phyloP scores from a whole-genome alignment of 371 early-diverging fungal genomes.

The Mortierella sp. region DNA sequence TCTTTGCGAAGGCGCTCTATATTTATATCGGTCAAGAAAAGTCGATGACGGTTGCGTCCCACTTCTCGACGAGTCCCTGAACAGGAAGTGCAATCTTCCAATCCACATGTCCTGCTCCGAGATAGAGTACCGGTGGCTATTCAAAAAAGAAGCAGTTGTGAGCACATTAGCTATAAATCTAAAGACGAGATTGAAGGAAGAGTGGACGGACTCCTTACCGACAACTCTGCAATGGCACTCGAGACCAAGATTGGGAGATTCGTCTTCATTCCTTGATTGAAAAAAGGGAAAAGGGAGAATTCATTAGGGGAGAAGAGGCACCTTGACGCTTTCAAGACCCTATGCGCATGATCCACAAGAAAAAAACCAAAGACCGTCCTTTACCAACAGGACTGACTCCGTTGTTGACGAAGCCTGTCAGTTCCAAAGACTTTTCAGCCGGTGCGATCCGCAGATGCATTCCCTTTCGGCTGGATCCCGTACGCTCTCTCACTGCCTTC shows the following conservation, averaged over 20 bases:
- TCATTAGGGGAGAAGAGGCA: too few species aligned
- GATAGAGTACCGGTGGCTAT: conserved; percentile 79
- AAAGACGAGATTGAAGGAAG: not conserved
- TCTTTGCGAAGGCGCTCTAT: too few species aligned
- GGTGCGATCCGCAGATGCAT: conserved; percentile 50
- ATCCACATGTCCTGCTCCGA: conserved; percentile 93
- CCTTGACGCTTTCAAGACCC: too few species aligned
- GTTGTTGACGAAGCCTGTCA: conserved; percentile 31
- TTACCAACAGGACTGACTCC: conserved; percentile 51
- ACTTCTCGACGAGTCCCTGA: conserved; percentile 64
- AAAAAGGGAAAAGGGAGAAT: not conserved
- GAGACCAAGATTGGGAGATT: conserved; percentile 43
- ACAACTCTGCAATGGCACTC: conserved; percentile 30
- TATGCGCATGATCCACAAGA: conserved; percentile 9
- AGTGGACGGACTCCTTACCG: conserved; percentile 19
- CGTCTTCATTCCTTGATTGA: conserved; percentile 33
- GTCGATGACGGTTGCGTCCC: conserved; percentile 42
- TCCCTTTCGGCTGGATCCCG: conserved; percentile 51
- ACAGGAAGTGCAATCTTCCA: conserved; percentile 87
- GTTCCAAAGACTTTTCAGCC: conserved; percentile 44
- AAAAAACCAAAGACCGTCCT: conserved; percentile 47
- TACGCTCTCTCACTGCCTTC: conserved; percentile 64
- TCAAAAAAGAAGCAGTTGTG: not conserved
- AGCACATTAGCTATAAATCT: too few species aligned
- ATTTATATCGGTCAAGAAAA: conserved; percentile 20